Base-by-base conservation (phyloP, 2,329 filamentous ascomycete species). In the Teratosphaeria gauchensis region DNA sequence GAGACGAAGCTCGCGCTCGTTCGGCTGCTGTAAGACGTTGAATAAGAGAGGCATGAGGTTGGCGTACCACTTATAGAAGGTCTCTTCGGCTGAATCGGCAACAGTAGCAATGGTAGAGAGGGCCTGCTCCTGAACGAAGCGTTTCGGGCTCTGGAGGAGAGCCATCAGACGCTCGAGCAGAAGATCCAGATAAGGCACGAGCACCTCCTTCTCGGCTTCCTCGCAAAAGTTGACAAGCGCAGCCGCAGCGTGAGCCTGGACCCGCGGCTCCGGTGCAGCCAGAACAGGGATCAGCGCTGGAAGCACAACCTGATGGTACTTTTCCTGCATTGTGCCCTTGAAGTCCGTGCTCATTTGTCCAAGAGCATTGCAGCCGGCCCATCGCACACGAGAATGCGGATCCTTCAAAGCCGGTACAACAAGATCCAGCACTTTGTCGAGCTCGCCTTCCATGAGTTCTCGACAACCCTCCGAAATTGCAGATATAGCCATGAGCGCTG, bases 281-380 rank as follows among this genome's bases (percentile, higher is more conserved):
- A 99, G 82, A 0, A 96, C 92, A 1, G 92, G 92, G 57, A 99
- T 91, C 58, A 99, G 94, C 65, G 90, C 90, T 66, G 86, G 90
- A 56, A 99, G 82, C 16, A 99, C 89, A 52, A 86, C 81, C 63
- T 89, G 84, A 73, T 96, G 94, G 74, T 95, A 95, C 68, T 96
- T 94, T 65, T 90, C 88, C 75, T 99, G 94, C 92, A 99, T 97
- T 11, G 89, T 95, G 12, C 92, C 92, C 12, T 95, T 92, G 73
- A 99, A 99, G 71, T 99, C 94, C 33, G 94, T 99, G 77, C 92
- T 97, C 94, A 99, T 99, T 75, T 99, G 94, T 31, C 94, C 94
- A n/a, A 99, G 82, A 51, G 94, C 94, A 71, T 99, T 97, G 79
- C 94, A 99, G 35, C 92, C 94, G 56, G 94, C 94, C 86, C 95